Evolutionary conservation across 306 rosid species (phyloP).

Genomic region (Trifolium subterraneum): DNA sequence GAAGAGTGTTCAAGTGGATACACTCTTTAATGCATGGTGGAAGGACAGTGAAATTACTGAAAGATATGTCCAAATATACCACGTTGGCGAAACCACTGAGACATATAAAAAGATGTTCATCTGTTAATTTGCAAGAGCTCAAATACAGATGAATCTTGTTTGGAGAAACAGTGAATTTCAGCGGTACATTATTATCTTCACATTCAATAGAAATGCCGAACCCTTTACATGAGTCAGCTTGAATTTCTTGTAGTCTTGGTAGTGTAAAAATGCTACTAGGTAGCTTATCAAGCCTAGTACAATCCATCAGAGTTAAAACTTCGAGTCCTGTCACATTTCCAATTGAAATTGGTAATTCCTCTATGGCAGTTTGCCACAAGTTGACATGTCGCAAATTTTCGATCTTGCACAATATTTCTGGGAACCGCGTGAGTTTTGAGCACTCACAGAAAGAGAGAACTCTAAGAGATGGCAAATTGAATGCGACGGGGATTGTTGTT

Average conservation of each 20-base stretch:
- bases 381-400: background rate
- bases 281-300: background rate
- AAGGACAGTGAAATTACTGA: background rate
- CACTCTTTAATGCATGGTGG: slow-evolving; percentile 7
- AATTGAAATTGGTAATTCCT: slow-evolving; percentile 11
- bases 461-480: background rate
- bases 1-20: slow-evolving; percentile 6
- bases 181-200: background rate
- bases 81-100: background rate
- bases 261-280: slow-evolving; percentile 11
- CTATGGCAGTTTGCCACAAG: slow-evolving; percentile 18
- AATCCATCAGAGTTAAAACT: slow-evolving; percentile 21
- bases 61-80: slow-evolving; percentile 1
- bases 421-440: background rate
- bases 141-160: slow-evolving; percentile 12
- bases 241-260: slow-evolving; percentile 7
- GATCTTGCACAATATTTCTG: slow-evolving; percentile 1
- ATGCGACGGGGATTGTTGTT: background rate
- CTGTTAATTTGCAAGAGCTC: background rate
- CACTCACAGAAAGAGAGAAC: slow-evolving; percentile 7
- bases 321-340: slow-evolving; percentile 21
- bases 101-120: background rate
- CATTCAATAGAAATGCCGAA: background rate
- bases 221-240: slow-evolving; percentile 11
- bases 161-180: background rate